A percentile compares a stretch with the other conserved stretches of the same genome.
These are phyloP conservation scores for Tolypocladium pustulatum DNA, from an alignment of 2,329 filamentous ascomycete species.

Conservation along the genomic window DNA sequence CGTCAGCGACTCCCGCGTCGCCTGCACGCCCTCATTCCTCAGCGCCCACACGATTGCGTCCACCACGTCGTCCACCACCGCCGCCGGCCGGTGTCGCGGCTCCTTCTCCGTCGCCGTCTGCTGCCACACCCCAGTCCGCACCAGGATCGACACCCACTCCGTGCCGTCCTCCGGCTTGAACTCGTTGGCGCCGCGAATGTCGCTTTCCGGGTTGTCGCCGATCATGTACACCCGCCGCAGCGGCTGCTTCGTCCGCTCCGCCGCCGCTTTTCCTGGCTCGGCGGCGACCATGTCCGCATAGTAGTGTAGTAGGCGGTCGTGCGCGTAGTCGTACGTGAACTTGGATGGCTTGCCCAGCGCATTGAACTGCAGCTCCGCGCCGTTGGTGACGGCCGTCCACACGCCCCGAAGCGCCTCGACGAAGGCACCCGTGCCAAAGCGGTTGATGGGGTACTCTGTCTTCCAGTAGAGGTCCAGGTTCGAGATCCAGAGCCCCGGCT, in stretches of 20 bases:
- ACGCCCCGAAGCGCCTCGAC: constrained; percentile 70
- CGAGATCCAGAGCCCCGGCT: constrained; percentile 75
- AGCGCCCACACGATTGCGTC: constrained; percentile 71
- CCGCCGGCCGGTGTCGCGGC: constrained; percentile 51
- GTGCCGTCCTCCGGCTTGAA: constrained; percentile 57
- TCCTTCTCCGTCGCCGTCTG: constrained; percentile 25
- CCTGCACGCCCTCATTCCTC: constrained; percentile 37
- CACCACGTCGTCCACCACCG: constrained; percentile 63
- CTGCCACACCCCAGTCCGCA: constrained; percentile 68
- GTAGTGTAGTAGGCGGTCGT: constrained; percentile 55
- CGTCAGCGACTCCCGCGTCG: constrained; percentile 18
- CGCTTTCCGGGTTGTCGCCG: constrained; percentile 80
- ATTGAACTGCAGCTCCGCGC: constrained; percentile 47
- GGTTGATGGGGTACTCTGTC: constrained; percentile 70
- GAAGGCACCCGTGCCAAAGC: constrained; percentile 88
- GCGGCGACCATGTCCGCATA: constrained; percentile 15
- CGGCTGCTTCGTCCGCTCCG: constrained; percentile 40
- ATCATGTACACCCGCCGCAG: constrained; percentile 84
- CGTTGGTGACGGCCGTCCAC: constrained; percentile 63
- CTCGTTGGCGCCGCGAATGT: constrained; percentile 78
- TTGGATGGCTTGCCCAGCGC: constrained; percentile 76
- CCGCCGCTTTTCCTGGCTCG: constrained; percentile 6
- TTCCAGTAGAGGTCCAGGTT: constrained; percentile 91
- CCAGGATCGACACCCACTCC: constrained; percentile 68
- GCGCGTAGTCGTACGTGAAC: constrained; percentile 71